These are phyloP conservation scores for Juncus effusus DNA, from an alignment of 176 grass and related monocot species.

Conservation along the genomic window DNA sequence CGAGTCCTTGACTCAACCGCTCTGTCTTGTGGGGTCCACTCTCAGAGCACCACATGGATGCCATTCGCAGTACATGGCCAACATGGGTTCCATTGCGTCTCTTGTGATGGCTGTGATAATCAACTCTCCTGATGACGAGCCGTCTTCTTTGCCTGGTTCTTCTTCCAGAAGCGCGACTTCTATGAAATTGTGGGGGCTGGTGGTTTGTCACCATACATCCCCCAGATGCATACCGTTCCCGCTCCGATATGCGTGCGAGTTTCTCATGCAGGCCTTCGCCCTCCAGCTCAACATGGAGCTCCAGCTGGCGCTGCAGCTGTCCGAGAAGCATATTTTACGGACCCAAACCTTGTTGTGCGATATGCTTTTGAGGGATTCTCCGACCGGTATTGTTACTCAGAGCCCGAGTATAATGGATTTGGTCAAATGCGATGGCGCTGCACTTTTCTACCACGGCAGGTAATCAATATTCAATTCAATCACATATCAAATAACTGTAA, in stretches of 20 bases:
- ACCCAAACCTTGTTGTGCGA: constrained; percentile 93
- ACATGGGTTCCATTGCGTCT: constrained; percentile 95
- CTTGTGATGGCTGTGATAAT: constrained; percentile 92
- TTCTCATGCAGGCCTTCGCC: constrained; percentile 95
- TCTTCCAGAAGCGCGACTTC: constrained; percentile 29
- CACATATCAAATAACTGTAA: too few species aligned
- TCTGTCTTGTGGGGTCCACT: constrained; percentile 93
- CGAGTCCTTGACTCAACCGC: constrained; percentile 49
- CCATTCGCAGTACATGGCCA: constrained; percentile 94
- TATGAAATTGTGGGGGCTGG: constrained; percentile 94
- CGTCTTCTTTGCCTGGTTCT: constrained; percentile 22
- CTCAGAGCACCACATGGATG: constrained; percentile 77
- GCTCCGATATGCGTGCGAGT: constrained; percentile 87
- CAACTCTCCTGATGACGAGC: constrained; percentile 63
- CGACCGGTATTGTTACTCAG: constrained; percentile 90
- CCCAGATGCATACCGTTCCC: constrained; percentile 84
- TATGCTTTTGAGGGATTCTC: constrained; percentile 89
- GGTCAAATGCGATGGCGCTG: constrained; percentile 94
- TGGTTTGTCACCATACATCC: constrained; percentile 95
- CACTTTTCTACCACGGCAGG: constrained; percentile 73
- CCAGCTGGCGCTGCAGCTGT: constrained; percentile 77
- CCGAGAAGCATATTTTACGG: constrained; percentile 84
- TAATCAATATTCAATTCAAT: background rate
- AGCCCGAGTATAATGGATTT: constrained; percentile 98
- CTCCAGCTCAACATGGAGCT: constrained; percentile 98